These are phyloP conservation scores for Aspergillus sclerotialis DNA, from an alignment of 2,329 filamentous ascomycete species.

Conservation along the genomic window DNA sequence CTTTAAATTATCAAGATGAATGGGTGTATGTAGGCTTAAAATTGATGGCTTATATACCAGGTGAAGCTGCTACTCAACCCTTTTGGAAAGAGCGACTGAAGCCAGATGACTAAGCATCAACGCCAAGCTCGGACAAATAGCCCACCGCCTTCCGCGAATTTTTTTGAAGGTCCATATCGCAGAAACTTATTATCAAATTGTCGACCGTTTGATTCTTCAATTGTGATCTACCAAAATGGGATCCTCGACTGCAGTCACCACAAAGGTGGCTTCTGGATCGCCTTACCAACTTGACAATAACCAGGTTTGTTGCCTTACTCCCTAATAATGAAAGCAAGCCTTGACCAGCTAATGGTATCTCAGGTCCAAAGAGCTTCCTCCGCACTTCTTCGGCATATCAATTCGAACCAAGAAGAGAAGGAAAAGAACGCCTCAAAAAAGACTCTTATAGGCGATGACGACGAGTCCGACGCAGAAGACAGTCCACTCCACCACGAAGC, in stretches of 20 bases:
- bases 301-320: constrained; percentile 30
- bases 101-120: too few relatives aligned
- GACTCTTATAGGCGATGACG: constrained; percentile 45
- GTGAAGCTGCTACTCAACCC: too few relatives aligned
- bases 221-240: constrained; percentile 28
- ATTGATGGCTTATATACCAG: too few relatives aligned
- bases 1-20: too few relatives aligned
- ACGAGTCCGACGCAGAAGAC: constrained; percentile 40
- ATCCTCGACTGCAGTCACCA: constrained; percentile 34
- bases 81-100: too few relatives aligned
- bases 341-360: constrained; percentile 9
- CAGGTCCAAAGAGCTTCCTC: constrained; percentile 54
- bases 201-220: constrained; percentile 7
- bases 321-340: constrained; percentile 1
- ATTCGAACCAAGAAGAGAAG: constrained; percentile 42
- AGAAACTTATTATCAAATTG: constrained; percentile 20
- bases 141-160: constrained; percentile 32
- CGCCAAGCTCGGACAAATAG: too few relatives aligned
- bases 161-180: constrained; percentile 27
- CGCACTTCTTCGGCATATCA: constrained; percentile 53
- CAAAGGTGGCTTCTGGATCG: constrained; percentile 34
- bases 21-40: too few relatives aligned
- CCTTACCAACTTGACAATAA: constrained; percentile 43
- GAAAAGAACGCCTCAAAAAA: constrained; percentile 45
- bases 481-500: constrained; percentile 43